Conservation (phyloP, 148 eudicot genomes). For the Rhododendron griersonianum region DNA sequence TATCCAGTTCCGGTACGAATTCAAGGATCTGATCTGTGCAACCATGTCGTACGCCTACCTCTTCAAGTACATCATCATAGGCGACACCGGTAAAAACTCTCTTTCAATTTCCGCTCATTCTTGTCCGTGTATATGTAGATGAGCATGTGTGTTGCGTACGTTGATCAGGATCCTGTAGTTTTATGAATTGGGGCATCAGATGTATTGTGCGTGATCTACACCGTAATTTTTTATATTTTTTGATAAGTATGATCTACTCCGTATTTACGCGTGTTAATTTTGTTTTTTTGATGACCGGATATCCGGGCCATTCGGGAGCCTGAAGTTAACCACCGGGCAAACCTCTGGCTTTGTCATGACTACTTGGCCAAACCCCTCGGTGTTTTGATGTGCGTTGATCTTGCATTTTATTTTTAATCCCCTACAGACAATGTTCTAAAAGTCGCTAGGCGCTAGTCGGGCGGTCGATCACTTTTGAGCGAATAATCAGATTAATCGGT, state of each 20-base stretch:
- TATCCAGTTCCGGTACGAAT: background rate
- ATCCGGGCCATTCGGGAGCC: no score
- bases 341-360: background rate
- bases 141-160: background rate
- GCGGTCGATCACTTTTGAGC: no score
- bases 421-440: no score
- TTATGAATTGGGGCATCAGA: background rate
- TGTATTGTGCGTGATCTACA: background rate
- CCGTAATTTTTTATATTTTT: no score
- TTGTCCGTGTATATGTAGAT: background rate
- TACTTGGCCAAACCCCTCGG: no score
- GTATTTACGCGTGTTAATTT: background rate
- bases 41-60: slow-evolving; percentile 86
- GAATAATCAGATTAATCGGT: no score
- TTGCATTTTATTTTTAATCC: no score
- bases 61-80: slow-evolving; percentile 88
- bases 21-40: slow-evolving; percentile 8
- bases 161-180: background rate
- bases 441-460: no score
- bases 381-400: no score
- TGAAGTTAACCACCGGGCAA: background rate
- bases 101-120: background rate
- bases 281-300: no score
- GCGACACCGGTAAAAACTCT: slow-evolving; percentile 58
- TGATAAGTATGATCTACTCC: background rate